Base-by-base conservation (phyloP, 202 grass and related monocot species). In the Setaria viridis region DNA sequence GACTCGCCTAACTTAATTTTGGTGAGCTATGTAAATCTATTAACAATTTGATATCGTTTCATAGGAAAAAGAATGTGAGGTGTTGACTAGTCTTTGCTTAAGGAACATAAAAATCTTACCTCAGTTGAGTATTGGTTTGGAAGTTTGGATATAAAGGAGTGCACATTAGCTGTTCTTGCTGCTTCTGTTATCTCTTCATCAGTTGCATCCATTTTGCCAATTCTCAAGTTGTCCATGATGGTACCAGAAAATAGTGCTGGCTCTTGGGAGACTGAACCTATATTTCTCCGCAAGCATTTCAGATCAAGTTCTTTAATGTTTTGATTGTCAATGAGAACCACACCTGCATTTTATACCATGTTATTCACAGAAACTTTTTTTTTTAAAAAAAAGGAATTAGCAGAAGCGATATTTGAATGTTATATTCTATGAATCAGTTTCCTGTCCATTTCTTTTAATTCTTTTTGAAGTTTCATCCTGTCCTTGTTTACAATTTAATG, bases 251-350 rank as follows among this genome's bases (percentile, higher is more conserved):
- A 94, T 8, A 94, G 72, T 66, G 89, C 62, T 11, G 92, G 92
- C 68, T 91, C 92, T 70, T 94, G 92, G 47, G 86, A 90, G n/a
- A 94, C 89, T 55, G 84, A 86, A 79, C 84, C 89, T 87, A 91
- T 91, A 78, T 85, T 94, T 58, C 72, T 89, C 76, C 92, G 64
- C 10, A 94, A 77, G 60, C 45, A 91, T 68, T 87, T 91, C 45
- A 94, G 92, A 74, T 94, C 86, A 76, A 94, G 67, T 14, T 82
- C 68, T 62, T 87, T 94, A 72, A 94, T 85, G 53, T 85, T 79
- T 66, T 91, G 60, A 60, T 89, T 84, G 42, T 94, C 84, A 70
- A 94, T 85, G 21, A 85, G 66, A 57, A 94, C 74, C 5, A 11
- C 63, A 39, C 92, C 92, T 94, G 89, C 86, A 82, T 39, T 66